Evolutionary conservation across 2,329 filamentous ascomycete species (phyloP).

Genomic region (Penicillium freii): DNA sequence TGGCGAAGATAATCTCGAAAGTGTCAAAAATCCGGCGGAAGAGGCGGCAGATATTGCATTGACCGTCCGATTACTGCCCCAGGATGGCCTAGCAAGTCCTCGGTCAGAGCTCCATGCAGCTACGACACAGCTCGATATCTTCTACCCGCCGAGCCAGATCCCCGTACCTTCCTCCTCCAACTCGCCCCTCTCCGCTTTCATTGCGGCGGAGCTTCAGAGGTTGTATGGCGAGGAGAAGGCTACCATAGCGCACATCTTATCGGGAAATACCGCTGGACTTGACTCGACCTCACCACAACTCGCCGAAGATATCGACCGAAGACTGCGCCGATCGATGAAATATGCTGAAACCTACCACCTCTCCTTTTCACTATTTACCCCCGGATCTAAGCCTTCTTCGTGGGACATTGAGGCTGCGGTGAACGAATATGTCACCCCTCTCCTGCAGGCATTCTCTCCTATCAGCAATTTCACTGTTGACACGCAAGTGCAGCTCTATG

Average conservation of each 20-base stretch:
- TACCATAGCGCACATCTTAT: constrained; percentile 73
- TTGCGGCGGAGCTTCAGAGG: constrained; percentile 72
- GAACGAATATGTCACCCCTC: constrained; percentile 74
- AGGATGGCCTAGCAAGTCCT: constrained; percentile 47
- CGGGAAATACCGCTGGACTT: constrained; percentile 48
- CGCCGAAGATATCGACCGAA: constrained; percentile 60
- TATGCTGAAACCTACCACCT: constrained; percentile 93
- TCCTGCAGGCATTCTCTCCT: constrained; percentile 72
- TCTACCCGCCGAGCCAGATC: constrained; percentile 68
- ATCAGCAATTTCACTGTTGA: constrained; percentile 97
- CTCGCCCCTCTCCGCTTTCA: constrained; percentile 71
- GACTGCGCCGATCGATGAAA: constrained; percentile 80
- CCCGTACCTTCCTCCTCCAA: constrained; percentile 67
- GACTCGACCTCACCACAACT: constrained; percentile 46
- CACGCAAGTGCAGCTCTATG: constrained; percentile 93
- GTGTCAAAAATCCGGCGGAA: constrained; percentile 7
- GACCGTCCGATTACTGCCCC: constrained; percentile 66
- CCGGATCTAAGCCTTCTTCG: constrained; percentile 70
- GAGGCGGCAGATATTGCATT: constrained; percentile 56
- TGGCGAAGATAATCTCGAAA: constrained; percentile 10
- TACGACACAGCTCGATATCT: constrained; percentile 70
- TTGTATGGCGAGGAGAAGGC: constrained; percentile 87
- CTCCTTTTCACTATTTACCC: constrained; percentile 91
- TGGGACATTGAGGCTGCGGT: constrained; percentile 90
- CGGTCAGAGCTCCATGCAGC: constrained; percentile 67